Base-by-base conservation (phyloP, 1,139 yeast genomes). In the Candida tropicalis region DNA sequence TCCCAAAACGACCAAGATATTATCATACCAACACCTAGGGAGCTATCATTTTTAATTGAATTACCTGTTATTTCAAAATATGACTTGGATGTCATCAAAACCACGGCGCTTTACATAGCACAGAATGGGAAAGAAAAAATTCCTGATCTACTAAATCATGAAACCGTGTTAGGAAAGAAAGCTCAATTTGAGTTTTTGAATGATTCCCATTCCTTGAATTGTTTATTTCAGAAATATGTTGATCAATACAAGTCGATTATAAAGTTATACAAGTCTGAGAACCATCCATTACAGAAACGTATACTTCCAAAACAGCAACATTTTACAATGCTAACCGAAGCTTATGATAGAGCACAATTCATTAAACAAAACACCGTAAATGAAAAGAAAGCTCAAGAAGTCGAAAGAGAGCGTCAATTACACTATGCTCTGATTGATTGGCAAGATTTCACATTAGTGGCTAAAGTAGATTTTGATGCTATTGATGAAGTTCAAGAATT, bases 341-440 rank as follows among this genome's bases (percentile, higher is more conserved):
- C 88, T 6, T 77, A 73, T 47, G 53, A 64, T 11, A 65, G 95
- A 41, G 95, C 95, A 0, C 79, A 77, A 46, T 78, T 73, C 57
- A 68, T 75, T 11, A 70, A 72, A 43, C 61, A 66, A 36, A 56
- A 64, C 43, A 62, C 63, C 35, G 50, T 62, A 47, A 49, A 60
- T 33, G 56, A 62, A 53, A 62, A 45, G 59, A 68, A 57, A 53
- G 62, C 44, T 53, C 63, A 42, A 66, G 66, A 64, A 41, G 75
- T 75, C 41, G 52, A 56, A 17, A 47, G 53, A 12, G 55, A 58
- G 28, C 63, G 70, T 35, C 66, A 66, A 50, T 46, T 80, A 22
- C 82, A 79, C 38, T 87, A 75, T 63, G 91, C 95, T 0, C 79
- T 85, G 24, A 84, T 89, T 20, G 91, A 91, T 62, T 93, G 99